These are phyloP conservation scores for Tuctoria greenei DNA, from an alignment of 176 grass and related monocot genomes.

Conservation along the genomic window DNA sequence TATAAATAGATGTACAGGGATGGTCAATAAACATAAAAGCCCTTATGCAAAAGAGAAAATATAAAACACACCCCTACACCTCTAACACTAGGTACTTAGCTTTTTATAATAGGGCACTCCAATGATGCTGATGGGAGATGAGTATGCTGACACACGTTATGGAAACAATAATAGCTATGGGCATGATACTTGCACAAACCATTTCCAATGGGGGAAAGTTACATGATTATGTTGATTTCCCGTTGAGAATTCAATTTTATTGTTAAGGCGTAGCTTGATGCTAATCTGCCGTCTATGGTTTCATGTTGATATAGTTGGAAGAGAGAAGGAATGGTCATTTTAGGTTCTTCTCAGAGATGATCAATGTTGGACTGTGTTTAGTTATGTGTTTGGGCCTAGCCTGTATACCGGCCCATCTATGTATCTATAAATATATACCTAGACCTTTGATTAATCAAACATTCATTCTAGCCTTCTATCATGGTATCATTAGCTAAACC, in stretches of 20 bases:
- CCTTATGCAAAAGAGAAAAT: no score
- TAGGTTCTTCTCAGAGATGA: conserved; percentile 92
- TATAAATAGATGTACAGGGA: no score
- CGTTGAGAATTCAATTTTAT: conserved; percentile 16
- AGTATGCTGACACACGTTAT: conserved; percentile 89
- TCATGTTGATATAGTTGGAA: conserved; percentile 55
- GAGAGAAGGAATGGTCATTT: conserved; percentile 71
- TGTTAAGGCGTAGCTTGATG: not conserved
- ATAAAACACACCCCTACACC: no score
- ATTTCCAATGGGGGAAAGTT: conserved; percentile 96
- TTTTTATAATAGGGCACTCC: conserved; percentile 69
- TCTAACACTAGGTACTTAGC: conserved; percentile 11
- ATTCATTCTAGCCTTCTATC: no score
- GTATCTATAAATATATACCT: no score
- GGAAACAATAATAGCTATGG: conserved; percentile 99
- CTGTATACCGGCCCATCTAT: no score
- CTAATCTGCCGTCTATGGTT: conserved; percentile 28
- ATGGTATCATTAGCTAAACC: no score
- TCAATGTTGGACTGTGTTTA: no score
- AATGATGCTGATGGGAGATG: conserved; percentile 99
- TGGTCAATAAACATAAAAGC: no score
- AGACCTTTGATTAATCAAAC: no score
- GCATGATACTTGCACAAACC: conserved; percentile 91
- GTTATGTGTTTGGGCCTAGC: no score
- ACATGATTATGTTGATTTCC: conserved; percentile 22